Base-by-base conservation (phyloP, 164 flowering plant genomes). In the Houttuynia cordata region DNA sequence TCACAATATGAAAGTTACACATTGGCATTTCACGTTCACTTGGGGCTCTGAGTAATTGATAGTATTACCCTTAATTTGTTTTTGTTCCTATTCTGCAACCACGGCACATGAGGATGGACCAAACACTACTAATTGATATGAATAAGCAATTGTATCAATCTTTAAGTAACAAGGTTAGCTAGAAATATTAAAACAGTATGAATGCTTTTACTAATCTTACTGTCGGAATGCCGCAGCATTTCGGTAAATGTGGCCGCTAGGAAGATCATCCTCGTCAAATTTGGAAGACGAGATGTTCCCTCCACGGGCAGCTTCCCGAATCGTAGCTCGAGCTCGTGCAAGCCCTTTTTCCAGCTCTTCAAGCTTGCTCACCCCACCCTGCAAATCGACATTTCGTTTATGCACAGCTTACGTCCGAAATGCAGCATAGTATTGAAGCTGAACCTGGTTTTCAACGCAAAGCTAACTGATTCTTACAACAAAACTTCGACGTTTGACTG, bases 171-270 rank as follows among this genome's bases (percentile, higher is more conserved):
- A 30, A 30, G 37, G 37, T 2, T 30, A 2, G 2, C 37, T 30
- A 30, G 37, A 30, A 30, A 30, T 30, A 30, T 30, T n/a, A n/a
- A 30, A 30, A 30, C 37, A 30, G 37, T 30, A 6, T 6, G 13
- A 45, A 45, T 10, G 13, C 17, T 45, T 7, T 45, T 45, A 10
- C 9, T 8, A 45, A 45, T 25, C 85, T 79, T 64, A 85, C 91
- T 50, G 87, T 62, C 70, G 72, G 68, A 85, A 85, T 60, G 83
- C 79, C 30, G 59, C 60, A 41, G 85, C 75, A 45, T 82, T 85
- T 30, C 74, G 83, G 50, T 78, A 82, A 51, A 85, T 64, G n/a
- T 21, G 57, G 24, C 53, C 64, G 10, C 30, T 40, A n/a, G 63
- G 67, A 40, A 61, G 12, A 17, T 51, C 51, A 37, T 66, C 75